Conservation (phyloP, 225 moss, liverwort and hornwort genomes). For the Polytrichum formosum region DNA sequence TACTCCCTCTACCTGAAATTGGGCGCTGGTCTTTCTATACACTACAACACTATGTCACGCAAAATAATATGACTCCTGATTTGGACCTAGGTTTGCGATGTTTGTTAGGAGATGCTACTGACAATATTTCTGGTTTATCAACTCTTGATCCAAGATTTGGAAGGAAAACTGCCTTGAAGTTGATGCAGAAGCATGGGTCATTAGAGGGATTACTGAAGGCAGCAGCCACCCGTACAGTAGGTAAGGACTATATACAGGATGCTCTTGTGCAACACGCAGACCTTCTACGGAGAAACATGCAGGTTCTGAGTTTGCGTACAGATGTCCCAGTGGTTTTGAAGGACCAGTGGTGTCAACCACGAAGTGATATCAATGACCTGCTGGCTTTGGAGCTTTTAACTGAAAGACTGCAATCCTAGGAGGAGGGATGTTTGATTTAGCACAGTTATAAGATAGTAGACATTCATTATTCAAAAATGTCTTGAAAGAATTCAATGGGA, state of each 20-base stretch:
- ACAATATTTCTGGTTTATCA: constrained; percentile 74
- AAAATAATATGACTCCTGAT: constrained; percentile 64
- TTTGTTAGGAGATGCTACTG: constrained; percentile 81
- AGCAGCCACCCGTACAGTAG: constrained; percentile 70
- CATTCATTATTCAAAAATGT: neutral
- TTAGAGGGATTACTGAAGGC: constrained; percentile 71
- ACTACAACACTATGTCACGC: constrained; percentile 65
- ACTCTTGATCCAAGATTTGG: constrained; percentile 77
- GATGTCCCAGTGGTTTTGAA: constrained; percentile 59
- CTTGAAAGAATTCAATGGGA: neutral
- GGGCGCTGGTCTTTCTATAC: constrained; percentile 96
- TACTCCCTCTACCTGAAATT: constrained; percentile 75
- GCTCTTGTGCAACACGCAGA: constrained; percentile 62
- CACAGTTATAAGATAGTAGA: neutral
- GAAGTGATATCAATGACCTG: constrained; percentile 54
- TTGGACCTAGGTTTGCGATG: constrained; percentile 82
- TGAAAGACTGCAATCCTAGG: constrained; percentile 31
- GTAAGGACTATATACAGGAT: constrained; percentile 78
- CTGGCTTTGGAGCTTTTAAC: constrained; percentile 46
- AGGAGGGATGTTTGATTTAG: neutral
- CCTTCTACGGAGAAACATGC: constrained; percentile 63
- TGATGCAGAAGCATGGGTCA: constrained; percentile 90
- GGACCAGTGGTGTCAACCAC: constrained; percentile 67
- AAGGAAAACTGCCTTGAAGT: constrained; percentile 78
- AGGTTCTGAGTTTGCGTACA: constrained; percentile 63